Evolutionary conservation across 176 grass and related monocot species (phyloP).

Genomic region (Eremochloa ophiuroides): DNA sequence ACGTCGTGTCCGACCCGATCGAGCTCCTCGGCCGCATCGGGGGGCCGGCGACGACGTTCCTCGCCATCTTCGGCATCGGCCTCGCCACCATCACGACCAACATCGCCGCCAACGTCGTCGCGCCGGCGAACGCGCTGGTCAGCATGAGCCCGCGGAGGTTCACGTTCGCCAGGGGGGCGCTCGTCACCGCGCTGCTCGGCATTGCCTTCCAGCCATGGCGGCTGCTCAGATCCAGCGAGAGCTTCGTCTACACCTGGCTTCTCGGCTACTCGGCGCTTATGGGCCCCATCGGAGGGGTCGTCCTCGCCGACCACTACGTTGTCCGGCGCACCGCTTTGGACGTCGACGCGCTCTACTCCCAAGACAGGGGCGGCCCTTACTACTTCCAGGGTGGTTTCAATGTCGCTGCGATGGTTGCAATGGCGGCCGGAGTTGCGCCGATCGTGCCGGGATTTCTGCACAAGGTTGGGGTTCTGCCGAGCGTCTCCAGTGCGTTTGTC

Average conservation of each 20-base stretch:
- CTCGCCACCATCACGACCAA: conserved; percentile 93
- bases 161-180: conserved; percentile 73
- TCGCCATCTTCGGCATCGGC: conserved; percentile 90
- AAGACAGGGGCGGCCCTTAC: conserved; percentile 45
- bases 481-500: conserved; percentile 30
- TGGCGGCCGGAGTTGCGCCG: conserved; percentile 58
- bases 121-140: conserved; percentile 80
- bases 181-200: conserved; percentile 76
- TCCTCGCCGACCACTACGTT: conserved; percentile 83
- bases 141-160: conserved; percentile 70
- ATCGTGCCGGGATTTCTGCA: conserved; percentile 74
- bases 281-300: conserved; percentile 75
- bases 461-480: conserved; percentile 55
- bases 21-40: conserved; percentile 73
- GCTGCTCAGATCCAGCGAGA: conserved; percentile 87
- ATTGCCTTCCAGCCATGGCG: conserved; percentile 91
- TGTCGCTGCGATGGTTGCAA: conserved; percentile 50
- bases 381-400: conserved; percentile 79
- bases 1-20: conserved; percentile 83
- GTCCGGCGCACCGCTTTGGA: conserved; percentile 59
- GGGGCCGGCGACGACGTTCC: conserved; percentile 55
- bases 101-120: conserved; percentile 88
- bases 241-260: conserved; percentile 95
- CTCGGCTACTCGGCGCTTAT: conserved; percentile 82
- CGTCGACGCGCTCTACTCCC: conserved; percentile 63